Conservation (phyloP, 1,139 yeast species). For the Saccharomycopsis hybrid region DNA sequence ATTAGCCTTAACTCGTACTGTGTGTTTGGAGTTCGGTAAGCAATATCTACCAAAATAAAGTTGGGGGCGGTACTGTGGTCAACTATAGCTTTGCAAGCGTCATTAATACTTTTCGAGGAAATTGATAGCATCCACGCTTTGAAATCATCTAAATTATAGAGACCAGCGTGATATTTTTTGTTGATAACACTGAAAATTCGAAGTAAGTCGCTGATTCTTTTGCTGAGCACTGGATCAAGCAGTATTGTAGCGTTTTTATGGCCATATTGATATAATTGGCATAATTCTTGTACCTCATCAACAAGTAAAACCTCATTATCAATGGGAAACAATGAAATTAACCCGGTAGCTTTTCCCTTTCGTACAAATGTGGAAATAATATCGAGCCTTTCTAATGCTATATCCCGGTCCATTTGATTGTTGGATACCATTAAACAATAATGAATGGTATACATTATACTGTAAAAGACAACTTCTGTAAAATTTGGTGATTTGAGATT, state of each 20-base stretch:
- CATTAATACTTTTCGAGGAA: background rate
- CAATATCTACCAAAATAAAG: constrained; percentile 1
- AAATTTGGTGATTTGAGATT: no score
- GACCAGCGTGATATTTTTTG: background rate
- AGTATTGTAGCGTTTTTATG: background rate
- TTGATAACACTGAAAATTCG: background rate
- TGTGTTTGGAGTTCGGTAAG: background rate
- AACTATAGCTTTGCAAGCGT: background rate
- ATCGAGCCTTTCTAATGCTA: background rate
- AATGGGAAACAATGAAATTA: background rate
- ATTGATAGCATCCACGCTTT: constrained; percentile 5
- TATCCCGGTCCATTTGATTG: background rate
- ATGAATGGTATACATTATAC: constrained; percentile 4
- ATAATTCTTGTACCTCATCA: background rate
- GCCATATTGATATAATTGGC: background rate
- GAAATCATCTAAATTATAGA: constrained; percentile 5
- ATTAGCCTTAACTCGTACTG: constrained; percentile 4
- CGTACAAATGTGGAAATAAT: background rate
- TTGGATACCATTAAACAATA: background rate
- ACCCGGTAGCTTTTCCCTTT: background rate
- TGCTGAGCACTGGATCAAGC: background rate
- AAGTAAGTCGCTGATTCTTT: constrained; percentile 2
- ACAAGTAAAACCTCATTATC: background rate
- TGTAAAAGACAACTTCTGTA: background rate
- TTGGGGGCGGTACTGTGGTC: constrained; percentile 1